Base-by-base conservation (phyloP, 495 filamentous ascomycete species). In the Aspergillus steynii region DNA sequence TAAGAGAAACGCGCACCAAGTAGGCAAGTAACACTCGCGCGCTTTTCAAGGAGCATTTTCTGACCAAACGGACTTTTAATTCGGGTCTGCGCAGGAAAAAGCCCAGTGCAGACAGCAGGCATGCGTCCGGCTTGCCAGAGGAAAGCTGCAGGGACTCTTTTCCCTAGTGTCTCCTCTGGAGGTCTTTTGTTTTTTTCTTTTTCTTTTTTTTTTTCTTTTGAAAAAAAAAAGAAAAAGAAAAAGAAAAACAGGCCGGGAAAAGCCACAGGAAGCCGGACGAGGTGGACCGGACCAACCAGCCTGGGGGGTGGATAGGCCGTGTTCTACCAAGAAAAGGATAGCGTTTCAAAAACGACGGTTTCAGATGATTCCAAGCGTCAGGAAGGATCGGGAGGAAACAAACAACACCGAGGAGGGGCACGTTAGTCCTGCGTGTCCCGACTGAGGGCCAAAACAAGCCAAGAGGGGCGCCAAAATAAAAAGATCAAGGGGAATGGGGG, bases 61-160 rank as follows among this genome's bases (percentile, higher is more conserved):
- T 67, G 48, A 53, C 69, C 70, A 71, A 73, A 69, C 67, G 69
- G 71, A 71, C 64, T 71, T 68, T 68, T 71, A 63, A 68, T 62
- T 73, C 71, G 75, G 74, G 63, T 74, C 70, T 68, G 71, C 74
- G 66, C 71, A 78, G 71, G 20, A 65, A 67, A 42, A 62, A 42
- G 50, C 59, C 54, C 59, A 60, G 60, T 55, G 68, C 65, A 57
- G 61, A 59, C 60, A 53, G 37, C 64, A 52, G 55, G 59, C 60
- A 66, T 65, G 63, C 53, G 62, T 62, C 61, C 61, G 66, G 62
- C 60, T 61, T 53, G 63, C 53, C 55, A 70, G 63, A 70, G 74
- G 73, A 68, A 71, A 73, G 72, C 73, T 74, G 75, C 75, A 77
- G 75, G 68, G 68, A 68, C 72, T 69, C 64, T 70, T 37, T 37